Evolutionary conservation across 225 moss, liverwort and hornwort species (phyloP), one percentile per base, ranked within the genome.

Genomic region (Marchantia paleacea): DNA sequence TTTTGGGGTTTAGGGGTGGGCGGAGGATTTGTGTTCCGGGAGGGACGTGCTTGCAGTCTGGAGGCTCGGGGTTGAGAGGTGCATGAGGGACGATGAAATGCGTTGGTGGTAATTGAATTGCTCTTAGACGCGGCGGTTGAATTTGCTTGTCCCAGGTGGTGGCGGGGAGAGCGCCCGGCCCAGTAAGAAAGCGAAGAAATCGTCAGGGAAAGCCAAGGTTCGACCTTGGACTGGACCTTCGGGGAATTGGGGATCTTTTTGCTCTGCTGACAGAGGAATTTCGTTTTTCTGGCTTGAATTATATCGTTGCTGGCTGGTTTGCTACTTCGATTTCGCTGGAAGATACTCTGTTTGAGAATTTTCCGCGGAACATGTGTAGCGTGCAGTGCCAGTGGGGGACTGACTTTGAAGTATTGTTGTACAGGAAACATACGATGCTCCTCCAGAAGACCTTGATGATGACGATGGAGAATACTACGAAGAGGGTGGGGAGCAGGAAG

Each of bases 391-490:
- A 6, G n/a, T 22, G 22, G 0, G 9, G 55, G 9, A 47, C 10
- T 31, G 75, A 75, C 31, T 9, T 16, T 75, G 9, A 50, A 12
- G n/a, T 15, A 16, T 22, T 26, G 10, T 39, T 54, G 0, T 48
- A 3, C 79, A 85, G 47, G 82, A 82, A 75, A 29, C 68, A 49
- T 79, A 85, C 47, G 85, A 79, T 39, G 69, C 61, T 13, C 52
- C 29, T 16, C 63, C 73, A 0, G 85, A 85, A 51, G 85, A 85
- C 69, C 52, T 49, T 53, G 79, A 75, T n/a, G 85, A 69, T 29
- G 85, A 85, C 50, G 85, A 85, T 49, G 85, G 69, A 55, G 85
- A 85, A 10, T 76, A 85, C 12, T 85, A 79, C 18, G 85, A 85
- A 30, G 85, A 82, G 52, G 76, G 76, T 48, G 55, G 72, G 0